Evolutionary conservation across 2,329 filamentous ascomycete species (phyloP), one percentile per base, ranked within the genome.

Genomic region (Lasiodiplodia gonubiensis): DNA sequence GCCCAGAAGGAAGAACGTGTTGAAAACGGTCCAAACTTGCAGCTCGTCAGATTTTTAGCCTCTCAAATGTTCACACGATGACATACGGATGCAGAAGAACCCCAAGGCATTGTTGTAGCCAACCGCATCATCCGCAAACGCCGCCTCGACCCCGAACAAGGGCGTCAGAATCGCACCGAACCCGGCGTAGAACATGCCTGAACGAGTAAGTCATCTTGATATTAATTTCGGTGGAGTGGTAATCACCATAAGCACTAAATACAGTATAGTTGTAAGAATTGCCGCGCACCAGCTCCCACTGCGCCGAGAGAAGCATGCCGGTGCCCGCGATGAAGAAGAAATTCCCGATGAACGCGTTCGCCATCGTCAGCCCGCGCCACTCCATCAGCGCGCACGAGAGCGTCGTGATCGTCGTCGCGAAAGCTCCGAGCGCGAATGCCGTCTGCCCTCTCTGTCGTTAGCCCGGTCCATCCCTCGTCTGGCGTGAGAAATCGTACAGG

Each of bases 261-360:
- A 86, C 83, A 0, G 84, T 86, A 67, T 87, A 87, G 0, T 80
- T 79, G 67, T 85, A 86, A 0, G 81, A 82, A 65, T 87, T 86
- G 0, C 85, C 85, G 14, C 81, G 76, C 0, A 83, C 80, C 0
- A 86, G 72, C 70, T 86, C 84, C 85, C 85, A 87, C 70, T 87
- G 84, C 6, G 86, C 85, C 0, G 84, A 83, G 1, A 87, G 76
- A 0, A 87, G 76, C 68, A 88, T 79, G 0, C 84, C 84, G 60
- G 86, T 80, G 0, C 81, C 83, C 2, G 79, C 79, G 3, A 81
- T 76, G 68, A 85, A 86, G 76, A 46, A 42, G 42, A 46, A 46
- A 8, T 46, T 46, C 18, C 42, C 42, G 18, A 46, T 3, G 18
- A 46, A 46, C 11, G 18, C 42, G 42, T 46, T 46, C 7, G 79